Conservation (phyloP, 495 filamentous ascomycete species). For the Rostrohypoxylon terebratum region DNA sequence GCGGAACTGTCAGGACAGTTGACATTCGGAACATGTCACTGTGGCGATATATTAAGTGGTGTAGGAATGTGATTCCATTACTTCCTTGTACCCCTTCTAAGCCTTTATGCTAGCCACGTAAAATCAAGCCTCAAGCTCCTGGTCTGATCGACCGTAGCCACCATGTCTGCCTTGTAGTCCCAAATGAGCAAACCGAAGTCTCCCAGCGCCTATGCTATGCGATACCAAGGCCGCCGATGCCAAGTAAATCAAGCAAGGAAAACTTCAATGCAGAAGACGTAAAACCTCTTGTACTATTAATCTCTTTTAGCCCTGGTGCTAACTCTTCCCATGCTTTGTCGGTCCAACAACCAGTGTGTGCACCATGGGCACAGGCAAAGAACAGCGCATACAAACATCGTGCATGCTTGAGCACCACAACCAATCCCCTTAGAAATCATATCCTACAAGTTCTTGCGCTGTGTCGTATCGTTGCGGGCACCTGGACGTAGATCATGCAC, state of each 20-base stretch:
- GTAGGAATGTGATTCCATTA: neutral
- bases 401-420: conserved; percentile 36
- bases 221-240: conserved; percentile 26
- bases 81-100: neutral
- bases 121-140: neutral
- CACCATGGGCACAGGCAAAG: conserved; percentile 20
- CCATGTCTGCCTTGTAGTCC: neutral
- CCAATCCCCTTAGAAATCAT: conserved; percentile 41
- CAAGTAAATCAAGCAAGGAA: conserved; percentile 3
- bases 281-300: conserved; percentile 12
- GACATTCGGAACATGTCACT: neutral
- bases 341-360: neutral
- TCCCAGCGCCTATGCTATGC: conserved; percentile 44
- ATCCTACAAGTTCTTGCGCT: conserved; percentile 45
- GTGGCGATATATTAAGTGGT: neutral
- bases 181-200: conserved; percentile 15
- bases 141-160: neutral
- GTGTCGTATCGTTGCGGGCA: conserved; percentile 36
- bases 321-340: neutral
- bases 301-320: conserved; percentile 11
- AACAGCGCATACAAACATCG: conserved; percentile 14
- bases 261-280: neutral
- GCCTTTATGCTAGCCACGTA: neutral
- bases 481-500: conserved; percentile 80
- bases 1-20: neutral